Evolutionary conservation across 306 rosid species (phyloP).

Genomic region (Macrotyloma uniflorum): DNA sequence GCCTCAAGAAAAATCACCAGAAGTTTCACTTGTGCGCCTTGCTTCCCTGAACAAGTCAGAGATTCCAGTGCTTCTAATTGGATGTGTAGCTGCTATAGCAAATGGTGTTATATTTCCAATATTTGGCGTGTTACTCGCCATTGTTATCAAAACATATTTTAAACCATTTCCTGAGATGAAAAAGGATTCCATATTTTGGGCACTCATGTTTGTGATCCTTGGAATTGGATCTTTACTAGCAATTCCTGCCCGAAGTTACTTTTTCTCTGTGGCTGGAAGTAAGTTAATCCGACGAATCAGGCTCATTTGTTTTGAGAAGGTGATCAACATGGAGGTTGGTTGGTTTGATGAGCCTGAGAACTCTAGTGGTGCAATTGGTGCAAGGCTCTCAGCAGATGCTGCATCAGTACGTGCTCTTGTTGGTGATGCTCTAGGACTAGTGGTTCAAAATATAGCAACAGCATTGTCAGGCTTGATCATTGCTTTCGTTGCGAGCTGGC

Average conservation of each 20-base stretch:
- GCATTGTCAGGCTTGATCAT: slow-evolving; percentile 61
- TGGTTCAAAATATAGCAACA: slow-evolving; percentile 57
- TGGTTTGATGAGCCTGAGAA: slow-evolving; percentile 81
- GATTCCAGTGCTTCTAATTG: slow-evolving; percentile 67
- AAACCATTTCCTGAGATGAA: slow-evolving; percentile 55
- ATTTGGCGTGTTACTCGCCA: slow-evolving; percentile 55
- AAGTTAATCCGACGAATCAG: slow-evolving; percentile 73
- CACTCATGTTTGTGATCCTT: slow-evolving; percentile 58
- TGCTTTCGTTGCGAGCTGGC: slow-evolving; percentile 74
- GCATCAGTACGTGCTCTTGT: slow-evolving; percentile 70
- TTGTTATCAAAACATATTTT: slow-evolving; percentile 58
- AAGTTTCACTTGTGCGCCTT: slow-evolving; percentile 58
- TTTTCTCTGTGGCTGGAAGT: slow-evolving; percentile 68
- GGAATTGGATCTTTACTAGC: slow-evolving; percentile 53
- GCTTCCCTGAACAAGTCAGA: slow-evolving; percentile 81
- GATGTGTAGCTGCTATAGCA: slow-evolving; percentile 56
- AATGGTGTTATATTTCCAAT: slow-evolving; percentile 63
- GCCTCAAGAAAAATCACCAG: slow-evolving; percentile 31
- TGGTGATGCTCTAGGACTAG: slow-evolving; percentile 63
- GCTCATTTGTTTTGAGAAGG: slow-evolving; percentile 70
- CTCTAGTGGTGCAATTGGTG: slow-evolving; percentile 73
- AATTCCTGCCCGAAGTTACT: slow-evolving; percentile 56
- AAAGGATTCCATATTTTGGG: slow-evolving; percentile 71
- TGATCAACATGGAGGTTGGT: slow-evolving; percentile 71
- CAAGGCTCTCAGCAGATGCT: slow-evolving; percentile 82